Evolutionary conservation across 306 rosid species (phyloP), one percentile per base, ranked within the genome.

Genomic region (Glycine latifolia): DNA sequence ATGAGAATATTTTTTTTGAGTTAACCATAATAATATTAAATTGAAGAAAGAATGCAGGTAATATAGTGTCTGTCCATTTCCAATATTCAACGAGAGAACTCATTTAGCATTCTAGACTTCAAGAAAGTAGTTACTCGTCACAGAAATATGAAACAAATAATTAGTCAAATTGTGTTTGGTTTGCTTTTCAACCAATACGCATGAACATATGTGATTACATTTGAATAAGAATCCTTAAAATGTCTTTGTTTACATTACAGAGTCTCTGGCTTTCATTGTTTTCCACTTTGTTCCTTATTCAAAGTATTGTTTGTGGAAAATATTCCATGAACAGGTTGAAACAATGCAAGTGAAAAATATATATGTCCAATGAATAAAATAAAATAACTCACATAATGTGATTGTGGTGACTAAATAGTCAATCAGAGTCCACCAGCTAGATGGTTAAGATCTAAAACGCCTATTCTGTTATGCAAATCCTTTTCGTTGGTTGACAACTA

Each of bases 351-450:
- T 59, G 66, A 59, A 8, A 11, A 7, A 26, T 26, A 26, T 12
- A 6, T 46, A 17, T 7, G 71, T 54, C 15, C 55, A 50, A 63
- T 62, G 62, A 33, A 79, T 20, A 50, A 79, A 75, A 56, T 54
- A 78, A 61, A 73, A 15, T 14, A 78, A 8, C 26, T 49, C 15
- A 56, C 26, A 16, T 8, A 73, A 76, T 47, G 62, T 48, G 69
- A 75, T 0, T 35, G 49, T 49, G 49, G 75, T 1, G 63, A n/a
- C n/a, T n/a, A n/a, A 86, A 8, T 67, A 75, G 87, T 84, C 93
- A 84, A 85, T 84, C 69, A 80, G 15, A 85, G 87, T 84, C 82
- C 71, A 75, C 76, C 86, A 86, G 54, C 83, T 78, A 72, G 78
- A 76, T 71, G 49, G 65, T 72, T 71, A 17, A 50, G 83, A 66